Percentiles rank a stretch among this genome's conserved stretches.
Conservation (phyloP, 345 rosid genomes). For the Lumnitzera racemosa region DNA sequence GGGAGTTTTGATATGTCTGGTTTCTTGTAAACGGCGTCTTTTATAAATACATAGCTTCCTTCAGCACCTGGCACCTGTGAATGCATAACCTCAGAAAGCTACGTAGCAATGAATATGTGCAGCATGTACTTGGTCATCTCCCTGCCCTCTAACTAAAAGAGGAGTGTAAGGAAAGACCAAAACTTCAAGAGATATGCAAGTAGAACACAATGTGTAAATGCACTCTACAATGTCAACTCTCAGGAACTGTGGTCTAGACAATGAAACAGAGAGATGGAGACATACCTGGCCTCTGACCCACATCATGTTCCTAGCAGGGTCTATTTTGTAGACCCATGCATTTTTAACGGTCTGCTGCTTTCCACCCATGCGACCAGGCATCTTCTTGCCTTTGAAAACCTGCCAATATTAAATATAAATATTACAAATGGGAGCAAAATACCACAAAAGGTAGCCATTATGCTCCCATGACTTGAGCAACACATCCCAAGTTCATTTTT, state of each 20-base stretch:
- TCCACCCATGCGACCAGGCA: conserved; percentile 98
- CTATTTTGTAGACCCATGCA: conserved; percentile 87
- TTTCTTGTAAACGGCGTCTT: conserved; percentile 72
- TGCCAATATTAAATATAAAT: conserved; percentile 20
- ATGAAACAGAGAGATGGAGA: conserved; percentile 9
- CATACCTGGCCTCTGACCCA: conserved; percentile 97
- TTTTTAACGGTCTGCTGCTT: conserved; percentile 81
- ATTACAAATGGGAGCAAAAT: conserved; percentile 6
- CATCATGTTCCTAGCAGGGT: conserved; percentile 81
- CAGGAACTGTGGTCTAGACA: neutral
- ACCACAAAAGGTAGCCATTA: neutral
- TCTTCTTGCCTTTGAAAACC: conserved; percentile 91
- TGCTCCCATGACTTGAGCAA: too few species aligned
- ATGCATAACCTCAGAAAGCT: neutral
- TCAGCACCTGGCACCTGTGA: conserved; percentile 82
- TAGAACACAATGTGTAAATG: too few species aligned
- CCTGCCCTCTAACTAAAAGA: too few species aligned
- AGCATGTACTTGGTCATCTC: neutral
- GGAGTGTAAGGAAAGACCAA: too few species aligned
- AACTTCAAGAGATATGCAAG: too few species aligned
- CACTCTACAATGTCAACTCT: too few species aligned
- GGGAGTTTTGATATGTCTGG: conserved; percentile 71
- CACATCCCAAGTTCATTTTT: too few species aligned
- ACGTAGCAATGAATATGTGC: neutral
- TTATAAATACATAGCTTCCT: conserved; percentile 88